Evolutionary conservation across 805 yeast species (phyloP).

Genomic region (Myxozyma geophila): DNA sequence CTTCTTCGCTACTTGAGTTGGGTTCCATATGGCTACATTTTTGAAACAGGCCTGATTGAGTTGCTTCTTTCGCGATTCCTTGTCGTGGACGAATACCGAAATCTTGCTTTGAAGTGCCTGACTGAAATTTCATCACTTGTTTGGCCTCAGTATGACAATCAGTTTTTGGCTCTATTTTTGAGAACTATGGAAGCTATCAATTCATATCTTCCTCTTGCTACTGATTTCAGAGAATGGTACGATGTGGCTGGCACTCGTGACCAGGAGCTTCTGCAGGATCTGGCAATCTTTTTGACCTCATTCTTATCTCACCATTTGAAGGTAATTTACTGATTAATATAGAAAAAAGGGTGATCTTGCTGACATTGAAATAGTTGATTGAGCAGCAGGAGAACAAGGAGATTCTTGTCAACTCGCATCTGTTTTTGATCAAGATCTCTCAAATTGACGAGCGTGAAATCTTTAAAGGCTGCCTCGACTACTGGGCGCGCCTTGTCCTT

Average conservation of each 20-base stretch:
- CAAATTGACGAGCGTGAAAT: slow-evolving; percentile 93
- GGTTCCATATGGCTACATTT: slow-evolving; percentile 90
- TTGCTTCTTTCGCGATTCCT: slow-evolving; percentile 77
- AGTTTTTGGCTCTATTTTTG: slow-evolving; percentile 71
- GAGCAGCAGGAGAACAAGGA: slow-evolving; percentile 58
- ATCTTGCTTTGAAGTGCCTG: slow-evolving; percentile 84
- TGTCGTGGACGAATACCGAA: slow-evolving; percentile 76
- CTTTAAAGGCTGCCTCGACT: slow-evolving; percentile 92
- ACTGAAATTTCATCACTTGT: slow-evolving; percentile 81
- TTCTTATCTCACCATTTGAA: slow-evolving; percentile 80
- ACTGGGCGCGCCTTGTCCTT: slow-evolving; percentile 87
- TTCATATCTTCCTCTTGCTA: slow-evolving; percentile 64
- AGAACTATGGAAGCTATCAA: slow-evolving; percentile 71
- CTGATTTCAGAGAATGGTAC: slow-evolving; percentile 72
- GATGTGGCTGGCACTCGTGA: slow-evolving; percentile 76
- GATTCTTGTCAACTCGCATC: slow-evolving; percentile 71
- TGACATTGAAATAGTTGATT: slow-evolving; percentile 39
- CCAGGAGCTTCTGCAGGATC: slow-evolving; percentile 92
- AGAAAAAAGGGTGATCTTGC: slow-evolving; percentile 11
- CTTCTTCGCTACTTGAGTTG: slow-evolving; percentile 86
- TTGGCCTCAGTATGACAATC: slow-evolving; percentile 56
- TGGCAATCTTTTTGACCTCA: slow-evolving; percentile 89
- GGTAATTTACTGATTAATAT: background rate
- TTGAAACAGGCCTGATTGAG: slow-evolving; percentile 80
- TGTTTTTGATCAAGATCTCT: slow-evolving; percentile 81